A percentile compares a stretch with the other conserved stretches of the same genome.
Evolutionary conservation across 345 rosid genomes (phyloP).

Genomic region (Pseudoturritis turrita): DNA sequence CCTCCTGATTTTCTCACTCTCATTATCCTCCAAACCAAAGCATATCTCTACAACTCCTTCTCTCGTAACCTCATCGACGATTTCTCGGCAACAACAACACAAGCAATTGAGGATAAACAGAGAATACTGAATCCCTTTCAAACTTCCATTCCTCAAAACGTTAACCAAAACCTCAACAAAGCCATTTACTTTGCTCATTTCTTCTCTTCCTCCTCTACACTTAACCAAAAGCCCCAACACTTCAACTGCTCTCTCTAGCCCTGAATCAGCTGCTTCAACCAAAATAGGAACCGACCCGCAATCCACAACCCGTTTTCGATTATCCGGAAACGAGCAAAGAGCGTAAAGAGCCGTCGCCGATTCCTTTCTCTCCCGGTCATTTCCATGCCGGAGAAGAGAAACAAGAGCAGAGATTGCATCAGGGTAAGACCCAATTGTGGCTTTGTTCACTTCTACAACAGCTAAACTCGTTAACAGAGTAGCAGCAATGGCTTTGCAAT

Average conservation of each 20-base stretch:
- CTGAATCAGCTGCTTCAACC: conserved; percentile 51
- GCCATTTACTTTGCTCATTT: conserved; percentile 53
- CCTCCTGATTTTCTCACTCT: conserved; percentile 77
- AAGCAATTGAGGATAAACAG: conserved; percentile 62
- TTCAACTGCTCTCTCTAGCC: conserved; percentile 83
- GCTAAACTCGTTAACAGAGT: conserved; percentile 89
- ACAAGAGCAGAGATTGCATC: conserved; percentile 60
- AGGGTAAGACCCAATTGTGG: conserved; percentile 81
- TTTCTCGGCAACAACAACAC: conserved; percentile 49
- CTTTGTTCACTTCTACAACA: conserved; percentile 92
- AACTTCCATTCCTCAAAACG: conserved; percentile 54
- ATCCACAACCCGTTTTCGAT: conserved; percentile 58
- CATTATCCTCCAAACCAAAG: conserved; percentile 56
- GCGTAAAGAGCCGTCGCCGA: conserved; percentile 90
- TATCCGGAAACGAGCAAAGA: conserved; percentile 68
- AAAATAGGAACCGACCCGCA: conserved; percentile 71
- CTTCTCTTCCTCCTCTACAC: conserved; percentile 85
- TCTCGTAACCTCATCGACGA: conserved; percentile 42
- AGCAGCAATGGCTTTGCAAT: conserved; percentile 78
- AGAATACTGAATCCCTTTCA: conserved; percentile 67
- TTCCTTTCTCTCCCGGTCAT: conserved; percentile 72
- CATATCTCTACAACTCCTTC: conserved; percentile 68
- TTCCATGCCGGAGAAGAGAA: conserved; percentile 53
- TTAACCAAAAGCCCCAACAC: conserved; percentile 81
- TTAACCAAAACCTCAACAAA: conserved; percentile 56